Evolutionary conservation across 768 basidiomycete genomes (phyloP), one percentile per base, ranked within the genome.

Genomic region (Rubroboletus satanas): DNA sequence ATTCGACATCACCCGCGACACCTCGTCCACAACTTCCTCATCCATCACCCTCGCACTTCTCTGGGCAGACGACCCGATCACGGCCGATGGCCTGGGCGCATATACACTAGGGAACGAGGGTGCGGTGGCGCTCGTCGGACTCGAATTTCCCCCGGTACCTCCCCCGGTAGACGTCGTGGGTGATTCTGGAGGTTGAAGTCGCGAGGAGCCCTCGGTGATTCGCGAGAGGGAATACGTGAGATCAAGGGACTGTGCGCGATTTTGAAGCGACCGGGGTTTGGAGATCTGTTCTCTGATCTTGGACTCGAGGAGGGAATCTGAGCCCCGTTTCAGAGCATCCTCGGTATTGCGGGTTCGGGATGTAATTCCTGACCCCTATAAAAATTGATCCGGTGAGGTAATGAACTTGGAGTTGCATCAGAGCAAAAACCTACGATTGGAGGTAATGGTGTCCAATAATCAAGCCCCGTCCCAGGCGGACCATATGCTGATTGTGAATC

Each of bases 191-290:
- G 82, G 84, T 26, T 81, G 79, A 43, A 85, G 73, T 49, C 80
- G 76, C 51, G 83, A 77, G 28, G 77, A 72, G 18, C 83, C 79
- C 64, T 90, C 90, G 5, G 84, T 83, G 61, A 92, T 90, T 51
- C 84, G 85, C n/a, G 84, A 85, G 31, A 93, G 79, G 7, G 92
- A 93, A 60, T 84, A 84, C 0, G 89, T 92, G 60, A 96, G 75
- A 67, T 96, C 93, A 45, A 96, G 84, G 5, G 88, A 91, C 68
- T 95, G 93, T 0, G 93, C 93, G 17, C 93, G 87, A 62, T 91
- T 91, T 57, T 85, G 85, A 58, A 93, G 74, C 5, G 90, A 87
- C 45, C 91, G 86, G 5, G 90, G 89, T 72, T 91, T 91, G 33
- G 78, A 76, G 57, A 74, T 66, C 59, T 86, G 87, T 55, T 90